phyloP scores from a whole-genome alignment of 495 filamentous ascomycete genomes.

The Daldinia loculata region DNA sequence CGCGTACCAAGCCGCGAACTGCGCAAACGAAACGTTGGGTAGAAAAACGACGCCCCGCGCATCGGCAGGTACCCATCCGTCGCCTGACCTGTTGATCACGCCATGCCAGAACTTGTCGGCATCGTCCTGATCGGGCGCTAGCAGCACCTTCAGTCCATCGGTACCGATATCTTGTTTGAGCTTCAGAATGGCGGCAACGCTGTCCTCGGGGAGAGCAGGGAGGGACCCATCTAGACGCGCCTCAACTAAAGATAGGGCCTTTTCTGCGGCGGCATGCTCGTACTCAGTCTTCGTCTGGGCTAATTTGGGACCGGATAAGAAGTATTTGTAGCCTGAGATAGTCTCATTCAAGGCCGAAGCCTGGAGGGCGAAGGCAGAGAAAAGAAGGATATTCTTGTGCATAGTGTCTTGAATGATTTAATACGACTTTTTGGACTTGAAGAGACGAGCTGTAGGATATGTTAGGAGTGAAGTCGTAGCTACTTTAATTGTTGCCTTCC shows the following conservation, averaged over 20 bases:
- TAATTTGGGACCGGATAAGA: slow-evolving; percentile 24
- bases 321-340: slow-evolving; percentile 30
- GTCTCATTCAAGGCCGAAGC: slow-evolving; percentile 34
- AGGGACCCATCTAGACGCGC: slow-evolving; percentile 12
- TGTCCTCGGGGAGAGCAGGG: slow-evolving; percentile 21
- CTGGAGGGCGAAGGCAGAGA: slow-evolving; percentile 22
- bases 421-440: too few species aligned
- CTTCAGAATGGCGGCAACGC: slow-evolving; percentile 21
- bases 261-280: slow-evolving; percentile 24
- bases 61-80: slow-evolving; percentile 37
- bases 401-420: slow-evolving; percentile 3
- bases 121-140: slow-evolving; percentile 35
- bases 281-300: slow-evolving; percentile 24
- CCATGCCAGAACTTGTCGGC: slow-evolving; percentile 39
- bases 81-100: slow-evolving; percentile 25
- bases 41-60: slow-evolving; percentile 26
- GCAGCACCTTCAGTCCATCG: slow-evolving; percentile 24
- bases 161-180: slow-evolving; percentile 28
- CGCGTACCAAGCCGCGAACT: slow-evolving; percentile 39
- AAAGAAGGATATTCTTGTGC: slow-evolving; percentile 18
- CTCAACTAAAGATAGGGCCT: slow-evolving; percentile 17
- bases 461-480: background rate
- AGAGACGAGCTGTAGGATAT: too few species aligned
- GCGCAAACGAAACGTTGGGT: slow-evolving; percentile 22
- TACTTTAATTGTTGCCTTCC: background rate